Conservation (phyloP, 1,139 yeast genomes). For the Geotrichum bryndzae region DNA sequence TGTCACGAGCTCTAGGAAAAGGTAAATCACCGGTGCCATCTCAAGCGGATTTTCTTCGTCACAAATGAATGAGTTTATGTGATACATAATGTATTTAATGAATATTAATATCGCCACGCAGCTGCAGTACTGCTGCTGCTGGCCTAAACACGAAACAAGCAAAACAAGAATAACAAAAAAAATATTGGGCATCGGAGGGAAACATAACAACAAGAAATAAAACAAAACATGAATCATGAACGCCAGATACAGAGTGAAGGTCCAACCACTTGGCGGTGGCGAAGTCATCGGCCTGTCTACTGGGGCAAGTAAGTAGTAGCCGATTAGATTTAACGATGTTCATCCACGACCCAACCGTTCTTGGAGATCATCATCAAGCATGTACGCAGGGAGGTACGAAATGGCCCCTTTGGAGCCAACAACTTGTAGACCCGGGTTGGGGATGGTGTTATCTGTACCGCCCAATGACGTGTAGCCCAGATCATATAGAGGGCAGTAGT, state of each 20-base stretch:
- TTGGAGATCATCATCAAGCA: conserved; percentile 9
- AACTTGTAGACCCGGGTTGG: conserved; percentile 51
- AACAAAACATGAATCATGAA: background rate
- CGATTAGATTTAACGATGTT: background rate
- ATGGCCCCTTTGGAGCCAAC: conserved; percentile 25
- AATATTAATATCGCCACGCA: background rate
- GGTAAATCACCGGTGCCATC: background rate
- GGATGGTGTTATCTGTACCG: conserved; percentile 58
- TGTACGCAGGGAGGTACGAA: conserved; percentile 13
- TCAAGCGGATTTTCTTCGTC: background rate
- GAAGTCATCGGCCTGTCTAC: no score
- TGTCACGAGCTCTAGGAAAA: background rate
- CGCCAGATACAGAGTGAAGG: background rate
- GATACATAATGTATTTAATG: background rate
- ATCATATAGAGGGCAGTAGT: conserved; percentile 68
- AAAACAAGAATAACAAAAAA: background rate
- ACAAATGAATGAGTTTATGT: background rate
- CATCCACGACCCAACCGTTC: conserved; percentile 12
- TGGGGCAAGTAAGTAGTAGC: background rate
- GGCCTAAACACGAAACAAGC: background rate
- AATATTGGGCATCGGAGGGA: background rate
- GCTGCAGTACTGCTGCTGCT: background rate
- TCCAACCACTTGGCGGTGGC: no score
- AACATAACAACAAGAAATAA: background rate
- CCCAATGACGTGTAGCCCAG: conserved; percentile 79